Evolutionary conservation across 805 yeast genomes (phyloP), one percentile per base, ranked within the genome.

Genomic region (Priceomyces castillae): DNA sequence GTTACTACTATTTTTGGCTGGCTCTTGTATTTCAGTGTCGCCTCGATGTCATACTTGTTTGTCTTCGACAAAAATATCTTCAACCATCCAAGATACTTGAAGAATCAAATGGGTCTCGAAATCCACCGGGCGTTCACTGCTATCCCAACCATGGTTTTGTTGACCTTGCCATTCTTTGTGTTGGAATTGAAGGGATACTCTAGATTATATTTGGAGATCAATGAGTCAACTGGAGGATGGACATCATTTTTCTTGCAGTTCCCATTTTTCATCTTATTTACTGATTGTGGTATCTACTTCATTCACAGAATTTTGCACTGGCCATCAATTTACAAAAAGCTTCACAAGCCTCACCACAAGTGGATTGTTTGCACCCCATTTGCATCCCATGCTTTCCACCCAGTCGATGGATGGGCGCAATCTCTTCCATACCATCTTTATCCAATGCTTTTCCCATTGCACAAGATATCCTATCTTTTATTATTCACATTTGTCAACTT

Each of bases 311-410:
- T 87, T 78, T 76, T 94, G 58, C 99, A 94, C 65, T 89, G 94
- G 88, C 97, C 97, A 17, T 54, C 74, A 14, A 84, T 94, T 33
- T 94, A 94, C 79, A 90, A 85, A 72, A 64, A 58, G 19, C 71
- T 94, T 49, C 99, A 94, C 73, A 94, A 94, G 71, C 97, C 97
- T 10, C 99, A 94, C 67, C 99, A 94, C 77, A 94, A 94, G 71
- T 94, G 99, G 99, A 81, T 94, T 54, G 97, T 94, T 33, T 92
- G 98, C 48, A 92, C 99, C 7, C 99, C 99, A 35, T 94, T 85
- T 69, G 99, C 99, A 0, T 88, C 96, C 7, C 97, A 90, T 61
- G 97, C 98, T 19, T 94, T 94, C 89, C 96, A 94, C 67, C 98
- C 99, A 11, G 86, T 94, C 41, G 99, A 94, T 57, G 99, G 99